These are phyloP conservation scores for Botrytis galanthina DNA, from an alignment of 2,329 filamentous ascomycete species.

Conservation along the genomic window DNA sequence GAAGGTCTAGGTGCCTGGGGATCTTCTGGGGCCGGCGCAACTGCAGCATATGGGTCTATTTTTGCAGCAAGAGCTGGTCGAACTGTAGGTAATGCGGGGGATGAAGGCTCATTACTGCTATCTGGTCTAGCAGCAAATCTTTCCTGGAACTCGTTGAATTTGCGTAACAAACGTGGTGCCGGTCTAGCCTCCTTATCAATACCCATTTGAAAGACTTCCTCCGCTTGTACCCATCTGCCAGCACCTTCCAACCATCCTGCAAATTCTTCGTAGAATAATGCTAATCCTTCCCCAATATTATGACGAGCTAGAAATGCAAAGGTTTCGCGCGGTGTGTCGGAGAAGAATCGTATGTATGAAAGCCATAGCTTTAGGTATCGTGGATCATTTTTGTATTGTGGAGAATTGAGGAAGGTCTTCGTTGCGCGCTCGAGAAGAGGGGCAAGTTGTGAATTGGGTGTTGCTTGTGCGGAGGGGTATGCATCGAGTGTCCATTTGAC, in stretches of 20 bases:
- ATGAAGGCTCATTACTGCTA: slow-evolving; percentile 66
- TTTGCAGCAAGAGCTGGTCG: slow-evolving; percentile 83
- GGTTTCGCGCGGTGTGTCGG: slow-evolving; percentile 87
- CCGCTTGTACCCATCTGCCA: slow-evolving; percentile 82
- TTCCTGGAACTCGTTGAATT: slow-evolving; percentile 88
- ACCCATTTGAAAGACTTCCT: slow-evolving; percentile 88
- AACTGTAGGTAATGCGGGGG: slow-evolving; percentile 80
- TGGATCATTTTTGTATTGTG: slow-evolving; percentile 92
- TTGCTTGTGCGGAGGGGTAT: slow-evolving; percentile 91
- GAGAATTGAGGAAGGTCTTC: slow-evolving; percentile 78
- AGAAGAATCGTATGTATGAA: slow-evolving; percentile 89
- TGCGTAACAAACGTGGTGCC: slow-evolving; percentile 75
- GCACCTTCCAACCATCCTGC: slow-evolving; percentile 86
- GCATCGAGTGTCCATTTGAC: slow-evolving; percentile 95
- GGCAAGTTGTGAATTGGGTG: slow-evolving; percentile 84
- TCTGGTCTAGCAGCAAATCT: slow-evolving; percentile 67
- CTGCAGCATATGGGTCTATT: slow-evolving; percentile 72
- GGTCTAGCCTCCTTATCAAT: slow-evolving; percentile 87
- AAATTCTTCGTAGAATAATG: slow-evolving; percentile 96
- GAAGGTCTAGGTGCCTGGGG: slow-evolving; percentile 62
- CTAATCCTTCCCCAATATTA: slow-evolving; percentile 79
- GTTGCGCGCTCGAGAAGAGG: slow-evolving; percentile 89
- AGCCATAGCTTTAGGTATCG: slow-evolving; percentile 93
- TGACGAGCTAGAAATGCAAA: slow-evolving; percentile 91
- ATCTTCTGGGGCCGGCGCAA: slow-evolving; percentile 47